Evolutionary conservation across 1,139 yeast genomes (phyloP).

Genomic region (Lodderomyces beijingensis): DNA sequence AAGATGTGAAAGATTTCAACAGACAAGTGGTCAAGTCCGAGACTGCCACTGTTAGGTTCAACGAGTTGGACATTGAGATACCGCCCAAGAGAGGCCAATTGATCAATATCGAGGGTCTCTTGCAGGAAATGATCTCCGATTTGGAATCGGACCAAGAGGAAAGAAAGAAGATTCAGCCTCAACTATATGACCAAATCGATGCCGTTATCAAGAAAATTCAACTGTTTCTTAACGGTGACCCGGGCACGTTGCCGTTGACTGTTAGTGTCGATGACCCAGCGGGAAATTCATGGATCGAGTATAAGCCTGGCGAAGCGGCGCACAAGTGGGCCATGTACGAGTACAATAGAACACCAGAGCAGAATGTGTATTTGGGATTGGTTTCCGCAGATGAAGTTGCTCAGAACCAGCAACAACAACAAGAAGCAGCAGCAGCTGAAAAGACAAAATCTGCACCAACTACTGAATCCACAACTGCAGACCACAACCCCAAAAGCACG

Average conservation of each 20-base stretch:
- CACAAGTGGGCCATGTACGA: constrained; percentile 90
- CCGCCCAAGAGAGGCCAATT: constrained; percentile 94
- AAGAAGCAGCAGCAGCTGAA: constrained; percentile 11
- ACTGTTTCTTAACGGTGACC: constrained; percentile 58
- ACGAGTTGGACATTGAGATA: constrained; percentile 86
- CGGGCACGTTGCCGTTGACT: constrained; percentile 71
- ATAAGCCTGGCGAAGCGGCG: constrained; percentile 78
- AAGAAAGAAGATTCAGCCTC: constrained; percentile 71
- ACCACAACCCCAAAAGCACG: constrained; percentile 23
- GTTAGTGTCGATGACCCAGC: constrained; percentile 88
- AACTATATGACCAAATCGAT: constrained; percentile 68
- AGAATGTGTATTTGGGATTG: constrained; percentile 82
- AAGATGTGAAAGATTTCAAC: constrained; percentile 67
- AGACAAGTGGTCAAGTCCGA: constrained; percentile 94
- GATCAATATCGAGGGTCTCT: constrained; percentile 86
- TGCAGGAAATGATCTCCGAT: constrained; percentile 81
- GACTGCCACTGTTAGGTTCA: constrained; percentile 74
- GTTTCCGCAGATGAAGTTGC: constrained; percentile 76
- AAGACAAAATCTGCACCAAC: constrained; percentile 29
- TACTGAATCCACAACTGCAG: constrained; percentile 27
- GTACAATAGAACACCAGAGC: constrained; percentile 83
- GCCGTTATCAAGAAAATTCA: constrained; percentile 60
- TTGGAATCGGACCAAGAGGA: constrained; percentile 75
- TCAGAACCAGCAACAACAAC: constrained; percentile 35
- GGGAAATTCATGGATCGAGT: constrained; percentile 97